Evolutionary conservation across 768 basidiomycete species (phyloP).

Genomic region (Phylloporus sp.): DNA sequence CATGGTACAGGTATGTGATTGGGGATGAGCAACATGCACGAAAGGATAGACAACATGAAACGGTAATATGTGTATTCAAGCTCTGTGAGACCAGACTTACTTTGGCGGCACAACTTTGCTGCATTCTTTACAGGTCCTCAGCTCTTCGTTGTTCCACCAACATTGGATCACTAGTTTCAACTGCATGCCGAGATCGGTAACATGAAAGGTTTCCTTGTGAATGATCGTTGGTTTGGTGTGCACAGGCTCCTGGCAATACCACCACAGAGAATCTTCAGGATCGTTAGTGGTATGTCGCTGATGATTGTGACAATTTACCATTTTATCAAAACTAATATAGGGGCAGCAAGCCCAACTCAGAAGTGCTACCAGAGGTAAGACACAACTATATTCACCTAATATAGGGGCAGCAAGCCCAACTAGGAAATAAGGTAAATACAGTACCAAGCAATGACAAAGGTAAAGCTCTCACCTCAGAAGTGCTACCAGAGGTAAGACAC

Average conservation of each 20-base stretch:
- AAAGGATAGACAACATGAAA: no score
- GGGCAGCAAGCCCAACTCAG: no score
- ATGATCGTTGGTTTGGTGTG: constrained; percentile 73
- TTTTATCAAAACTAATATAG: no score
- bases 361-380: no score
- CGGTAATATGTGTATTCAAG: constrained; percentile 17
- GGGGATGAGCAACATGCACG: no score
- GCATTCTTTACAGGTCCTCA: constrained; percentile 71
- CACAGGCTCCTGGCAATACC: constrained; percentile 74
- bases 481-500: no score
- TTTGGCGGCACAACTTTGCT: constrained; percentile 59
- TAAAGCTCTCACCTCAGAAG: no score
- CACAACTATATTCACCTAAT: no score
- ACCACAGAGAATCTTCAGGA: constrained; percentile 74
- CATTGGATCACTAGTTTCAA: constrained; percentile 85
- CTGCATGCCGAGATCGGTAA: constrained; percentile 88
- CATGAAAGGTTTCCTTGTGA: constrained; percentile 81
- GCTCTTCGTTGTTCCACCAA: constrained; percentile 67
- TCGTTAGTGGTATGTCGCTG: background rate
- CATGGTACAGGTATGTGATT: no score
- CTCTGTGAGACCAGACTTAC: constrained; percentile 28
- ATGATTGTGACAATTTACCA: constrained; percentile 51
- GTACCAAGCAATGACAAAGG: no score
- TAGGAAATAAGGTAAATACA: no score
- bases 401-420: no score